Evolutionary conservation across 495 filamentous ascomycete species (phyloP).

Genomic region (Talaromyces liani): DNA sequence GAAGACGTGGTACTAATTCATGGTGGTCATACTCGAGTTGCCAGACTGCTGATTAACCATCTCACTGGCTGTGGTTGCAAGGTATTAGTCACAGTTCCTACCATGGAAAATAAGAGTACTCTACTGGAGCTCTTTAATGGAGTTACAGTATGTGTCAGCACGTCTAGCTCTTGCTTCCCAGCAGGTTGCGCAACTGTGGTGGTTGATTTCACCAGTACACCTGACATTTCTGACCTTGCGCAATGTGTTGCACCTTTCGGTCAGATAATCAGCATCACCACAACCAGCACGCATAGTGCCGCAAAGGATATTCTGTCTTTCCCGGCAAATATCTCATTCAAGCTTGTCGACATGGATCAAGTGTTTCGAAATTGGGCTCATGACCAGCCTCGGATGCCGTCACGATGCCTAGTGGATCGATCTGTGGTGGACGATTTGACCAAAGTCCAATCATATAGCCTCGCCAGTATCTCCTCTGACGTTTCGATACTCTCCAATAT

Average conservation of each 20-base stretch:
- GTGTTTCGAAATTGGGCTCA: neutral
- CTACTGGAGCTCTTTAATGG: neutral
- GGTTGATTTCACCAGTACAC: neutral
- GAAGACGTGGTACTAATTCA: neutral
- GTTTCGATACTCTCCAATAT: neutral
- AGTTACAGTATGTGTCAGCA: neutral
- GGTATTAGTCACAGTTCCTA: neutral
- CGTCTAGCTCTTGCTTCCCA: neutral
- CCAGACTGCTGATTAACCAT: neutral
- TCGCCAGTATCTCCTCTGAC: neutral
- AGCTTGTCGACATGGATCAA: neutral
- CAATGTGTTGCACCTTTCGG: neutral
- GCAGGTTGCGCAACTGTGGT: neutral
- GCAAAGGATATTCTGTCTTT: neutral
- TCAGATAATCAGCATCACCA: neutral
- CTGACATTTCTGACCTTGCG: neutral
- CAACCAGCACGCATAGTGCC: neutral
- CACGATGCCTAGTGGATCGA: neutral
- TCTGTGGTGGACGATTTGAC: neutral
- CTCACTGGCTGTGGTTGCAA: neutral
- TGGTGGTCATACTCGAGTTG: neutral
- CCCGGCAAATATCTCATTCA: neutral
- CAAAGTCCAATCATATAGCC: neutral
- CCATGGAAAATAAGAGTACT: neutral
- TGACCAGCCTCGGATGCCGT: neutral